Percentiles rank a stretch among this genome's conserved stretches.
These are phyloP conservation scores for Tetramitus jugosus DNA, from an alignment of 208 protist species.

Conservation along the genomic window DNA sequence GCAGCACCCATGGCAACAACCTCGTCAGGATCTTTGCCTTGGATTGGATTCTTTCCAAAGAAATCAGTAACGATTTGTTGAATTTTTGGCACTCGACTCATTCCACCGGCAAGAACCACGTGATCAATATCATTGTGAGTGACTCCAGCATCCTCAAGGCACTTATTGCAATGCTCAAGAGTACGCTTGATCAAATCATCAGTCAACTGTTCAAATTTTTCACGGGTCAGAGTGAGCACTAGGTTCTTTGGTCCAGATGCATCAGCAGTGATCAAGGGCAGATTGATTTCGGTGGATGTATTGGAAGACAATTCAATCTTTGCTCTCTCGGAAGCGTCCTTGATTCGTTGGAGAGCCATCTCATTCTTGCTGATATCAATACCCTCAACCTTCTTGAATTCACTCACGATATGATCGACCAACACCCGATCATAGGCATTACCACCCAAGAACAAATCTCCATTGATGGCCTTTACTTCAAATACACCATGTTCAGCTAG, in stretches of 20 bases:
- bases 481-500: slow-evolving; percentile 75
- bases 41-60: slow-evolving; percentile 84
- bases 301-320: slow-evolving; percentile 92
- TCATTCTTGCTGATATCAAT: slow-evolving; percentile 84
- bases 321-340: slow-evolving; percentile 91
- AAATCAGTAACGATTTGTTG: slow-evolving; percentile 68
- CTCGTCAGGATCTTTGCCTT: slow-evolving; percentile 97
- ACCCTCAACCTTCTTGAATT: slow-evolving; percentile 82
- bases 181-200: slow-evolving; percentile 56
- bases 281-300: slow-evolving; percentile 76
- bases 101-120: slow-evolving; percentile 91
- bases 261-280: slow-evolving; percentile 83
- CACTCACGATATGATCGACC: slow-evolving; percentile 64
- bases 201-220: slow-evolving; percentile 79
- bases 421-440: slow-evolving; percentile 95
- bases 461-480: slow-evolving; percentile 92
- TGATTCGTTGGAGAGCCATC: slow-evolving; percentile 87
- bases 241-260: slow-evolving; percentile 74
- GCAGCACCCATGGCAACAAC: slow-evolving; percentile 97
- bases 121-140: slow-evolving; percentile 78
- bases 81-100: slow-evolving; percentile 94
- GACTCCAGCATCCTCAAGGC: slow-evolving; percentile 69
- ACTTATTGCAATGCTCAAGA: slow-evolving; percentile 65
- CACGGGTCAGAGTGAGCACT: slow-evolving; percentile 71
- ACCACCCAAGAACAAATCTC: slow-evolving; percentile 96